A percentile compares a stretch with the other conserved stretches of the same genome.
Evolutionary conservation across 495 filamentous ascomycete species (phyloP).

Genomic region (Xylaria palmicola): DNA sequence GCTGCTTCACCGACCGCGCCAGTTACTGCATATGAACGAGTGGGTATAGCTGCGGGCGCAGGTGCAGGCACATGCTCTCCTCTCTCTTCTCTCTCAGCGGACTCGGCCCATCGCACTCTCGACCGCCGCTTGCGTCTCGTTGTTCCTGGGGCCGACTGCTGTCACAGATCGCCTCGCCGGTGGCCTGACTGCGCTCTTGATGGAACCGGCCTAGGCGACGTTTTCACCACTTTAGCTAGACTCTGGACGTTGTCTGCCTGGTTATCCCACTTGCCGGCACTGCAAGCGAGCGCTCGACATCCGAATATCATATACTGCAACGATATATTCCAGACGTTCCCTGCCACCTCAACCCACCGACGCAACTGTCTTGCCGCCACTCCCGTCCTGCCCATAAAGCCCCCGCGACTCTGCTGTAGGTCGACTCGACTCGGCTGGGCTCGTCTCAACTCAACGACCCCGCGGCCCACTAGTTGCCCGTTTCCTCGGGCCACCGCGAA

Average conservation of each 20-base stretch:
- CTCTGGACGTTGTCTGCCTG: slow-evolving; percentile 5
- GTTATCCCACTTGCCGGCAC: not conserved
- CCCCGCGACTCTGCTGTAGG: too few relatives aligned
- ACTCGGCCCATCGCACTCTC: not conserved
- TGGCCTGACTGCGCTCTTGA: not conserved
- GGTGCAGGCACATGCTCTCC: not conserved
- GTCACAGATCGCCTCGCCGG: not conserved
- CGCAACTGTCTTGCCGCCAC: not conserved
- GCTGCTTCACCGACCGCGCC: not conserved
- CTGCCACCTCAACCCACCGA: not conserved
- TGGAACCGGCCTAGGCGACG: not conserved
- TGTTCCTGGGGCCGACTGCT: not conserved
- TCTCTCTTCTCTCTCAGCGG: not conserved
- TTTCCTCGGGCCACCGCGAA: not conserved
- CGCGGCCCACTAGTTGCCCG: not conserved
- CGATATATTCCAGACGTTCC: not conserved
- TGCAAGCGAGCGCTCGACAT: not conserved
- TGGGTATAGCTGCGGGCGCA: not conserved
- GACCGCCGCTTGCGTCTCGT: not conserved
- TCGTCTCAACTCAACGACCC: not conserved
- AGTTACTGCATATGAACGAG: not conserved
- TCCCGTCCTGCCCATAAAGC: not conserved
- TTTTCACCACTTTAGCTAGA: not conserved
- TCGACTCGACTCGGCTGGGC: not conserved
- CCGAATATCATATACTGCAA: not conserved